Base-by-base conservation (phyloP, 177 flowering plant species). In the Vitis hybrid region DNA sequence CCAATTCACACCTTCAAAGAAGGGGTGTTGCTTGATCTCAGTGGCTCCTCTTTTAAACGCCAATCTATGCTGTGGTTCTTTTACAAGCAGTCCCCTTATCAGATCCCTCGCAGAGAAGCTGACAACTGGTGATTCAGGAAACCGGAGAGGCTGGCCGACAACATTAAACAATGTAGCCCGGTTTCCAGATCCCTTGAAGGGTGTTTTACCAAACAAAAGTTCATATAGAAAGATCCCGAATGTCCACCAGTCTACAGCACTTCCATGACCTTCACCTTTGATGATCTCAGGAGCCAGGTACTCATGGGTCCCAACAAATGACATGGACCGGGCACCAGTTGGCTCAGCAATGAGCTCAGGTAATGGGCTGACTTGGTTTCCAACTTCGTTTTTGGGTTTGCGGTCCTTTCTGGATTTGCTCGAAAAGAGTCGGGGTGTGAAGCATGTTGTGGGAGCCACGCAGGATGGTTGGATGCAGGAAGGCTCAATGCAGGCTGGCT, bases 211-310 rank as follows among this genome's bases (percentile, higher is more conserved):
- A 68, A 87, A 91, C 76, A 94, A 74, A 8, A 94, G 89, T 69
- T 94, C 98, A 59, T 89, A 91, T 0, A 91, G 79, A 73, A 94
- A 94, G 69, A 94, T 92, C 60, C 98, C 98, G 64, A 90, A 91
- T n/a, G 97, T 92, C 98, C 98, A 94, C 98, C 98, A 94, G 77
- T 94, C 98, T 3, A 94, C 98, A 11, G 98, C 96, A 79, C 97
- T 91, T 44, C 97, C 97, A 77, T 94, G 98, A 20, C 98, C 98
- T 75, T 94, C 98, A 57, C 98, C 98, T 81, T 92, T 94, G 78
- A 94, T 90, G 64, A 94, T 94, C 78, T 94, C 97, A 2, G 98
- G 98, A 1, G 98, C 98, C 68, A 94, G 75, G 74, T 94, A 94
- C 68, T 94, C 98, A 64, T 94, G 97, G 11, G 98, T 94, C 28